A percentile compares a stretch with the other conserved stretches of the same genome.
Evolutionary conservation across 2,329 filamentous ascomycete genomes (phyloP).

Genomic region (Dactylellina cionopaga): DNA sequence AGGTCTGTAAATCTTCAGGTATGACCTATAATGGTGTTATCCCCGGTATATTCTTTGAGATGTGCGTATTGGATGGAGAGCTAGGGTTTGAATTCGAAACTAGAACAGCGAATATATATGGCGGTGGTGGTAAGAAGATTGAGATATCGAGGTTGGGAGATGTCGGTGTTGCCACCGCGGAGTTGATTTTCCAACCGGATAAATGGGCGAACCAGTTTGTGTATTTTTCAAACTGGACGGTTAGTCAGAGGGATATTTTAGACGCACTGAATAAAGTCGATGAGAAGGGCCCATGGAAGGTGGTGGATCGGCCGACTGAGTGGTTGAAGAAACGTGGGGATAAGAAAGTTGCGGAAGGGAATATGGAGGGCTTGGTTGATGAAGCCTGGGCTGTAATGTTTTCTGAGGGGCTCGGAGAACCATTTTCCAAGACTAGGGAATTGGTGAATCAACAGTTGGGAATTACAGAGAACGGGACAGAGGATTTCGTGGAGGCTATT

Average conservation of each 20-base stretch:
- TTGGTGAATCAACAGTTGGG: constrained; percentile 14
- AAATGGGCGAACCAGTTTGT: constrained; percentile 4
- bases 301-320: not conserved
- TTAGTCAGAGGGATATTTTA: constrained; percentile 15
- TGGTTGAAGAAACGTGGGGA: constrained; percentile 9
- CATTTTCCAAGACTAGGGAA: constrained; percentile 15
- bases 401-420: not conserved
- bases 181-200: constrained; percentile 10
- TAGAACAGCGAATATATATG: constrained; percentile 2
- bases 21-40: constrained; percentile 21
- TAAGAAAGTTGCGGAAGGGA: constrained; percentile 1
- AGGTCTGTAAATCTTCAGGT: not conserved
- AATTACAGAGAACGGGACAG: not conserved
- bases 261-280: constrained; percentile 9
- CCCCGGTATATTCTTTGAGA: constrained; percentile 17
- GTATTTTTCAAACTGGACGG: constrained; percentile 18
- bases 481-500: constrained; percentile 1
- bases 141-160: constrained; percentile 10
- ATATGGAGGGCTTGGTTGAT: constrained; percentile 17
- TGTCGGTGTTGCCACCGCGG: constrained; percentile 16
- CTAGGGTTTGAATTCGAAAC: constrained; percentile 18
- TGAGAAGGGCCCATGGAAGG: constrained; percentile 17
- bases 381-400: constrained; percentile 27
- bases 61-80: constrained; percentile 16
- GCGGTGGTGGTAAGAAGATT: constrained; percentile 16